Conservation (phyloP, 2,329 filamentous ascomycete genomes). For the Ceratocystis alfenasii region DNA sequence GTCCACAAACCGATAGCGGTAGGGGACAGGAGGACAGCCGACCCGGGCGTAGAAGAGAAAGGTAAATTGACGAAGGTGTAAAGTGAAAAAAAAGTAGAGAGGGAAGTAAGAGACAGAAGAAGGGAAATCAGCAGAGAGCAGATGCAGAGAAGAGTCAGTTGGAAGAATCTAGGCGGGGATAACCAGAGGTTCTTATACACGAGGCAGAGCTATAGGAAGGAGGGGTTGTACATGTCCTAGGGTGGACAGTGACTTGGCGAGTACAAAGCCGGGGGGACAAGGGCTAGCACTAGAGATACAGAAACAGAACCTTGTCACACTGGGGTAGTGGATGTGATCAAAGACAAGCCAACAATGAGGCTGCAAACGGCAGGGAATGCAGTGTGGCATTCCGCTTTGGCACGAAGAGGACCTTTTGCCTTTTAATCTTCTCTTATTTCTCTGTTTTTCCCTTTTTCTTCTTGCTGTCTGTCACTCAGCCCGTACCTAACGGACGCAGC, state of each 20-base stretch:
- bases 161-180: background rate
- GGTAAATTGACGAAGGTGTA: too few species aligned
- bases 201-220: background rate
- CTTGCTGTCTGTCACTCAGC: background rate
- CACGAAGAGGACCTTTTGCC: background rate
- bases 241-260: background rate
- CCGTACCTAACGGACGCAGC: too few species aligned
- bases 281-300: background rate
- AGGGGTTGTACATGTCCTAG: background rate
- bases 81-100: background rate
- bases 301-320: background rate
- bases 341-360: background rate
- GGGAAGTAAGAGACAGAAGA: background rate
- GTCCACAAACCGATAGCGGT: background rate
- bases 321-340: background rate
- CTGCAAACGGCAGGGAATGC: background rate
- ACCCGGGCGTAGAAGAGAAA: too few species aligned
- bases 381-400: background rate
- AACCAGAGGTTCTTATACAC: conserved; percentile 22
- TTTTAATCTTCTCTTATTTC: background rate
- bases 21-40: background rate
- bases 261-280: background rate
- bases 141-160: conserved; percentile 14
- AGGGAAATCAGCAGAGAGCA: conserved; percentile 13
- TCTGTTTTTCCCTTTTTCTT: background rate